A percentile compares a stretch with the other conserved stretches of the same genome.
These are phyloP conservation scores for Piper longum DNA, from an alignment of 164 flowering plant genomes.

Conservation along the genomic window DNA sequence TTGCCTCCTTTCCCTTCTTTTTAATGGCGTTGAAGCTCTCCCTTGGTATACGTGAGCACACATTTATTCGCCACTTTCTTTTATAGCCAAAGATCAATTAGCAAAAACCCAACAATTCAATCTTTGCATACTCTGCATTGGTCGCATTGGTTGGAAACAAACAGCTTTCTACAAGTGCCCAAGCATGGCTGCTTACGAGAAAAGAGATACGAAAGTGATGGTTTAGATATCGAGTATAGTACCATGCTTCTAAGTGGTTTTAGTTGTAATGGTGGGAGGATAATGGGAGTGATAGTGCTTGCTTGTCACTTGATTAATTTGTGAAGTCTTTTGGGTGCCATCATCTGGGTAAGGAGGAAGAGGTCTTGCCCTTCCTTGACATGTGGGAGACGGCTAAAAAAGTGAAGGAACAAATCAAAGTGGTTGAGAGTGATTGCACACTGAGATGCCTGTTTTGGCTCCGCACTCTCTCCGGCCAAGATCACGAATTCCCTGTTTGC, in stretches of 20 bases:
- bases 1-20: not conserved
- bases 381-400: slow-evolving; percentile 7
- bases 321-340: not conserved
- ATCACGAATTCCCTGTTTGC: slow-evolving; percentile 2
- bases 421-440: slow-evolving; percentile 8
- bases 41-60: not conserved
- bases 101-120: too few species aligned
- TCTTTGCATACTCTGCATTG: not conserved
- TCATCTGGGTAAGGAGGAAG: not conserved
- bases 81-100: too few species aligned
- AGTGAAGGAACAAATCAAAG: slow-evolving; percentile 8
- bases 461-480: slow-evolving; percentile 4
- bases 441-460: slow-evolving; percentile 4
- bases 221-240: too few species aligned
- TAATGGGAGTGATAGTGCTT: slow-evolving; percentile 2
- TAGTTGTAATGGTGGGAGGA: not conserved
- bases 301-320: slow-evolving; percentile 1
- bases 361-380: slow-evolving; percentile 3
- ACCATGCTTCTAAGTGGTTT: not conserved
- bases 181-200: too few species aligned
- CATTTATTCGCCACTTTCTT: not conserved
- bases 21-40: slow-evolving; percentile 5
- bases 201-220: not conserved
- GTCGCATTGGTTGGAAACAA: too few species aligned
- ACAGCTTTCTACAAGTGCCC: not conserved